A percentile compares a stretch with the other conserved stretches of the same genome.
Conservation (phyloP, 495 filamentous ascomycete species). For the Recurvomyces mirabilis region DNA sequence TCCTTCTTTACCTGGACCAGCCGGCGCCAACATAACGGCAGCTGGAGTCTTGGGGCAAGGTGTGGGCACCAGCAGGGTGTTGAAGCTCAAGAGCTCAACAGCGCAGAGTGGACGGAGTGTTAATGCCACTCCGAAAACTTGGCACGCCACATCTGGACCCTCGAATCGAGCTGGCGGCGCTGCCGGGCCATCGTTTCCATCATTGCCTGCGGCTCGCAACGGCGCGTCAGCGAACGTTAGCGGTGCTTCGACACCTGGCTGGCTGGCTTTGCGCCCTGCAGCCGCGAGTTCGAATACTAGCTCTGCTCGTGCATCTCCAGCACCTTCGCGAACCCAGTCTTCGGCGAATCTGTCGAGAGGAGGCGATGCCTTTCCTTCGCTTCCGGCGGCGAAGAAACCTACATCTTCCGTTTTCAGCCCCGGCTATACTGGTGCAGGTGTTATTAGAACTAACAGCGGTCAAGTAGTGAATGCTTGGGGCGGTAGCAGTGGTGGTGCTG, state of each 20-base stretch:
- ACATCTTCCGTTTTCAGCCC: conserved; percentile 58
- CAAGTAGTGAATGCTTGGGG: conserved; percentile 38
- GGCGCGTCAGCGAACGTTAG: conserved; percentile 26
- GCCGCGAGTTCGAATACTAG: conserved; percentile 6
- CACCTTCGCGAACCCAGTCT: conserved; percentile 23
- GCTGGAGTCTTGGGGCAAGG: conserved; percentile 34
- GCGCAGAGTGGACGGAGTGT: conserved; percentile 51
- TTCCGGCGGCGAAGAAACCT: conserved; percentile 69
- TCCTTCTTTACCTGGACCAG: conserved; percentile 67
- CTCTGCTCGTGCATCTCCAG: conserved; percentile 19
- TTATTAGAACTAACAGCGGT: conserved; percentile 49
- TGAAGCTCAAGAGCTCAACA: conserved; percentile 67
- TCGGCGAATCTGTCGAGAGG: conserved; percentile 17
- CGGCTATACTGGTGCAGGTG: conserved; percentile 60
- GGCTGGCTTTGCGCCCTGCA: conserved; percentile 31
- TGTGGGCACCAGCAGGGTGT: conserved; percentile 48
- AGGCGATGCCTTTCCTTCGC: conserved; percentile 63
- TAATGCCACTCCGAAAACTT: conserved; percentile 1
- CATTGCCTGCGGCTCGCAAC: conserved; percentile 1
- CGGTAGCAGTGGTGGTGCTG: conserved; percentile 18
- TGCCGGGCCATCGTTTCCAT: conserved; percentile 23
- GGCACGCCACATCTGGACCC: neutral
- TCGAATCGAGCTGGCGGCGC: conserved; percentile 29
- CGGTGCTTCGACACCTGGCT: conserved; percentile 31
- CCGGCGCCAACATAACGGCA: conserved; percentile 42